Conservation (phyloP, 306 rosid species). For the Cucurbita ficifolia region DNA sequence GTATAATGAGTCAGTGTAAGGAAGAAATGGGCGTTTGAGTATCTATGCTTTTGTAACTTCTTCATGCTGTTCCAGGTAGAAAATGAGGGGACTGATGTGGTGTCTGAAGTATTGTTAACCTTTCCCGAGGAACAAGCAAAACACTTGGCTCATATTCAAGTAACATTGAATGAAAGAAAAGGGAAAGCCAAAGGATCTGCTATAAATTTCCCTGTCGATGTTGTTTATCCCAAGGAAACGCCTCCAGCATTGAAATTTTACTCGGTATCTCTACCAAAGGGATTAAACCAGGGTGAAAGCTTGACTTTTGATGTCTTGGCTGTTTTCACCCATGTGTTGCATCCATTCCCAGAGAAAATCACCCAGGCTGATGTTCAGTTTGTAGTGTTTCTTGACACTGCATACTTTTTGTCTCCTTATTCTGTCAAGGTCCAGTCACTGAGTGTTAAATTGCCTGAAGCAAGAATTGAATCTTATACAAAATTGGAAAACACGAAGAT, state of each 20-base stretch:
- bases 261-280: conserved; percentile 60
- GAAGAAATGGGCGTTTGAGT: not conserved
- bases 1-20: not conserved
- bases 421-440: conserved; percentile 59
- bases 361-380: conserved; percentile 82
- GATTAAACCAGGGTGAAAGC: conserved; percentile 55
- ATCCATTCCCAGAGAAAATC: conserved; percentile 82
- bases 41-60: not conserved
- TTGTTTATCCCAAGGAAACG: conserved; percentile 37
- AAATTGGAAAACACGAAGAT: conserved; percentile 48
- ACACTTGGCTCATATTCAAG: conserved; percentile 54
- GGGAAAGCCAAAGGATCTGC: conserved; percentile 51
- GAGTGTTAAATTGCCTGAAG: conserved; percentile 65
- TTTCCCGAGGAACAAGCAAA: conserved; percentile 56
- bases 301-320: conserved; percentile 54
- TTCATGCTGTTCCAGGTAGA: conserved; percentile 39
- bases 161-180: conserved; percentile 39
- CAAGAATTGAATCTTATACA: conserved; percentile 75
- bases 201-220: conserved; percentile 31
- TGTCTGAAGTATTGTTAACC: conserved; percentile 42
- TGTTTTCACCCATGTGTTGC: conserved; percentile 44
- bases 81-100: conserved; percentile 52
- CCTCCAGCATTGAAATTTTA: conserved; percentile 50
- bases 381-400: conserved; percentile 65
- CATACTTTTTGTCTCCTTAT: conserved; percentile 73